Evolutionary conservation across 2,329 filamentous ascomycete species (phyloP).

Genomic region (Colletotrichum lini): DNA sequence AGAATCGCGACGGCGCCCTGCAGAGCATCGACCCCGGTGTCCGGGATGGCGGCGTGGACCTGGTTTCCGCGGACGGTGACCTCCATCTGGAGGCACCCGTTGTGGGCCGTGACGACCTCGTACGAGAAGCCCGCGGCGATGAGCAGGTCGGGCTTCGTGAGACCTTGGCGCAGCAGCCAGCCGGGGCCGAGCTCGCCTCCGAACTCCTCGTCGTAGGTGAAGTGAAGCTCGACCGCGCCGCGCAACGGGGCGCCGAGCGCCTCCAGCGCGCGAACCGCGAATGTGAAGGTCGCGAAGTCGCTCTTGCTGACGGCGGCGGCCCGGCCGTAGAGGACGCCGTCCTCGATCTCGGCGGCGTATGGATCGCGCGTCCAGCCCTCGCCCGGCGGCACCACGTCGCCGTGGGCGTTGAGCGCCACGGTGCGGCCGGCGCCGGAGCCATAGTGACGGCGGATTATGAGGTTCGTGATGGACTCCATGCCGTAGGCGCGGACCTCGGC

Average conservation of each 20-base stretch:
- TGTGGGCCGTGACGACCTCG: conserved; percentile 35
- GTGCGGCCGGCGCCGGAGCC: conserved; percentile 21
- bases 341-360: conserved; percentile 26
- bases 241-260: conserved; percentile 13
- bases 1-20: conserved; percentile 31
- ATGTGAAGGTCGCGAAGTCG: conserved; percentile 35
- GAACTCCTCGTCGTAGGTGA: conserved; percentile 39
- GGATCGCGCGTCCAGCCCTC: conserved; percentile 34
- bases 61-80: conserved; percentile 29
- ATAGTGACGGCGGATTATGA: conserved; percentile 34
- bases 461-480: conserved; percentile 39
- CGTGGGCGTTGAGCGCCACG: conserved; percentile 36
- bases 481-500: conserved; percentile 28
- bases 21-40: conserved; percentile 32
- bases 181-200: conserved; percentile 38
- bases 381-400: conserved; percentile 35
- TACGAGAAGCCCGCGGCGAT: conserved; percentile 39
- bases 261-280: conserved; percentile 35
- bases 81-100: conserved; percentile 38
- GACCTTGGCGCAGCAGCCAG: conserved; percentile 26
- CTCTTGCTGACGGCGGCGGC: conserved; percentile 38
- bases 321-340: conserved; percentile 36
- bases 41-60: conserved; percentile 34
- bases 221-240: conserved; percentile 31
- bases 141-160: conserved; percentile 33